These are phyloP conservation scores for Amanita rimosa DNA, from an alignment of 768 basidiomycete genomes.

Conservation along the genomic window DNA sequence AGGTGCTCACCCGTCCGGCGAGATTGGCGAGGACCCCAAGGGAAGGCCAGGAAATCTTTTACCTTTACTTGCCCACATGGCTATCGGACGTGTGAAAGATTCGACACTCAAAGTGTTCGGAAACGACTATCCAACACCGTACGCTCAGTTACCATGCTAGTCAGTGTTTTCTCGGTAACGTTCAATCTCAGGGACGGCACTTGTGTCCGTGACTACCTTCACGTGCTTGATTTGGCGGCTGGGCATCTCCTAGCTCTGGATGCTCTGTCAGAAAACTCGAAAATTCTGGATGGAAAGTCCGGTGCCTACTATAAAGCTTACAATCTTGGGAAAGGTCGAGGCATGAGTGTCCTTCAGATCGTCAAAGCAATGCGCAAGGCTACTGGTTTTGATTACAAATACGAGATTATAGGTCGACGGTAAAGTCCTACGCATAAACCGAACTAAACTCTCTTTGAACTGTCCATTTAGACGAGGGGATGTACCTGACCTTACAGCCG, in stretches of 20 bases:
- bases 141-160: slow-evolving; percentile 15
- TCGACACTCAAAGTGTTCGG: slow-evolving; percentile 77
- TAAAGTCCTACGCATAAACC: slow-evolving; percentile 24
- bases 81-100: slow-evolving; percentile 75
- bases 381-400: slow-evolving; percentile 80
- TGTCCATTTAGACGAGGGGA: slow-evolving; percentile 64
- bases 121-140: slow-evolving; percentile 94
- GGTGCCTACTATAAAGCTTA: slow-evolving; percentile 79
- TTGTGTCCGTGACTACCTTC: slow-evolving; percentile 93
- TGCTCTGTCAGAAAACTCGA: slow-evolving; percentile 54
- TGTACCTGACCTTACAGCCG: slow-evolving; percentile 92
- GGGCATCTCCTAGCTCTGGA: slow-evolving; percentile 90
- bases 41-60: slow-evolving; percentile 93
- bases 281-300: slow-evolving; percentile 43
- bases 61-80: slow-evolving; percentile 91
- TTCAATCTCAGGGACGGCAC: slow-evolving; percentile 67
- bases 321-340: slow-evolving; percentile 91
- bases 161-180: neutral
- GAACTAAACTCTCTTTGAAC: slow-evolving; percentile 2
- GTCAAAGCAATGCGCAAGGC: slow-evolving; percentile 90
- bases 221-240: slow-evolving; percentile 88
- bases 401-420: slow-evolving; percentile 86
- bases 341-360: slow-evolving; percentile 89
- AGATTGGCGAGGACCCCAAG: slow-evolving; percentile 92
- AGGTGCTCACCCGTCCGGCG: slow-evolving; percentile 94